phyloP scores from a whole-genome alignment of 805 yeast species.

The Ogataea dorogensis region DNA sequence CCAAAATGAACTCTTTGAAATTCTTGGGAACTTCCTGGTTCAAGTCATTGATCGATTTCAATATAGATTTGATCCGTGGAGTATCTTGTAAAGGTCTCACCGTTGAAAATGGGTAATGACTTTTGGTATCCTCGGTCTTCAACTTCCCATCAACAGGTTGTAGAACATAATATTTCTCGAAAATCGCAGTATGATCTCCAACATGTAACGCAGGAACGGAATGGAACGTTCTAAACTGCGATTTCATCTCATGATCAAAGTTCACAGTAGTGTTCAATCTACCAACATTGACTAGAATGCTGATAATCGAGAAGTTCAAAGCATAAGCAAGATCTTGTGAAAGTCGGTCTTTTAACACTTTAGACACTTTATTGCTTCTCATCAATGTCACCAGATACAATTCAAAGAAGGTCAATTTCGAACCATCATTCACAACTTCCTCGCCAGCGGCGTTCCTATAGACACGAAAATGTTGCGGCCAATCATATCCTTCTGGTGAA shows the following conservation, averaged over 20 bases:
- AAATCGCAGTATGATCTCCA: conserved; percentile 42
- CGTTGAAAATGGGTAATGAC: conserved; percentile 38
- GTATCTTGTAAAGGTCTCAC: conserved; percentile 91
- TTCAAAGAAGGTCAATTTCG: conserved; percentile 74
- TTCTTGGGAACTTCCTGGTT: conserved; percentile 47
- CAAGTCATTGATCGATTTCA: conserved; percentile 83
- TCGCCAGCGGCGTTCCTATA: conserved; percentile 27
- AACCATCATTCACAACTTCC: conserved; percentile 30
- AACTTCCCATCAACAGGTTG: conserved; percentile 17
- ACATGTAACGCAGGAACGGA: conserved; percentile 88
- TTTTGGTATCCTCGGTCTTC: conserved; percentile 23
- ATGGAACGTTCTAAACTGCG: conserved; percentile 89
- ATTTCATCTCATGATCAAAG: conserved; percentile 93
- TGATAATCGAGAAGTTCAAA: conserved; percentile 38
- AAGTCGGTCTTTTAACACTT: conserved; percentile 75
- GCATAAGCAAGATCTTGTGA: conserved; percentile 51
- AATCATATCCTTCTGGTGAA: conserved; percentile 36
- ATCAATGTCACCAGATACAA: conserved; percentile 79
- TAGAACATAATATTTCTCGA: conserved; percentile 27
- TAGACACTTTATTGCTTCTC: conserved; percentile 78
- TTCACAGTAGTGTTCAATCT: conserved; percentile 93
- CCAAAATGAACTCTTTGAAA: conserved; percentile 42
- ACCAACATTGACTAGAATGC: conserved; percentile 86
- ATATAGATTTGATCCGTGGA: conserved; percentile 84
- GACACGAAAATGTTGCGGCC: conserved; percentile 33